These are phyloP conservation scores for Botrytis fabae DNA, from an alignment of 2,329 filamentous ascomycete species.

Conservation along the genomic window DNA sequence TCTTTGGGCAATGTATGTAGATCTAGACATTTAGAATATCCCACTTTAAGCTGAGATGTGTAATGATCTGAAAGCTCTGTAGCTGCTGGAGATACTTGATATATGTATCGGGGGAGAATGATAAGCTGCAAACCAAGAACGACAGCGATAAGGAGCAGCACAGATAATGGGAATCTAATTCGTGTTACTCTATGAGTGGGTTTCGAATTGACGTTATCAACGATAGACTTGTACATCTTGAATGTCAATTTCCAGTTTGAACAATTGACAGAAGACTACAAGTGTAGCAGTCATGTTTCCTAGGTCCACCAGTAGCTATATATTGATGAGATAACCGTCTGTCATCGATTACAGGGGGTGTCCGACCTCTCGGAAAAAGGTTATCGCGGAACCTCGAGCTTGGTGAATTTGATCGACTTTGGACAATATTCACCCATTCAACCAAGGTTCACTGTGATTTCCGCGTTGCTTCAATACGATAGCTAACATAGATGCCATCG, in stretches of 20 bases:
- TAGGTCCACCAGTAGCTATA: background rate
- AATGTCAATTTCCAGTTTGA: background rate
- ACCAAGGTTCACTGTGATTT: background rate
- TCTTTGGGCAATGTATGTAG: conserved; percentile 30
- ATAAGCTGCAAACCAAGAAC: conserved; percentile 33
- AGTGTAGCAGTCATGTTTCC: background rate
- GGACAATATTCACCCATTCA: background rate
- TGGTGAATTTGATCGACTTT: background rate
- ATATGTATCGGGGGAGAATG: conserved; percentile 35
- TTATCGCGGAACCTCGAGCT: background rate
- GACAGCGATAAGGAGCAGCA: conserved; percentile 29
- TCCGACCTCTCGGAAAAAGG: conserved; percentile 9
- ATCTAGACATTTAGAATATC: conserved; percentile 37
- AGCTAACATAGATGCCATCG: background rate
- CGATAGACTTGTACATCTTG: conserved; percentile 21
- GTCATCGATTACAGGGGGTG: background rate
- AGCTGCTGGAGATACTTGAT: conserved; percentile 26
- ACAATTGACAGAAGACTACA: background rate
- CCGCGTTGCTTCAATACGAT: background rate
- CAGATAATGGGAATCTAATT: conserved; percentile 30
- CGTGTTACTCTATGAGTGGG: background rate
- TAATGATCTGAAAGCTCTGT: conserved; percentile 31
- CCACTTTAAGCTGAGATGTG: conserved; percentile 30
- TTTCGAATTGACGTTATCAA: background rate
- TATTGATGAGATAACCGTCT: background rate